Evolutionary conservation across 371 early-diverging fungal genomes (phyloP).

Genomic region (Mucor mucedo): DNA sequence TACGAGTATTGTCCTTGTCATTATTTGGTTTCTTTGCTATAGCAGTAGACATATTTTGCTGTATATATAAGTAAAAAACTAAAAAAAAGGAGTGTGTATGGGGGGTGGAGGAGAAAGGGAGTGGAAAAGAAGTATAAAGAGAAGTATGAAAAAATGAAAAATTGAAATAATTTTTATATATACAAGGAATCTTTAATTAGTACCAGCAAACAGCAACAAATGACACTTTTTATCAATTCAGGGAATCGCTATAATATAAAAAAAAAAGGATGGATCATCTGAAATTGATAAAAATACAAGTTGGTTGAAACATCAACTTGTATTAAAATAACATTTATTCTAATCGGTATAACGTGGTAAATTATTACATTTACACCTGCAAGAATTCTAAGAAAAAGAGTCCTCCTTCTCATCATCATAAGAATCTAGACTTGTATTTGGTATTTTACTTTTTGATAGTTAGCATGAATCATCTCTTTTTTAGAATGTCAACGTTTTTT

Average conservation of each 20-base stretch:
- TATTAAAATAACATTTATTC: slow-evolving; percentile 5
- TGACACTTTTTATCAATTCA: neutral
- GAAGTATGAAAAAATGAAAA: neutral
- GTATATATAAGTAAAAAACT: neutral
- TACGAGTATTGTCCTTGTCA: neutral
- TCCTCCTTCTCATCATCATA: neutral
- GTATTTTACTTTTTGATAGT: neutral
- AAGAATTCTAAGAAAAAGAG: neutral
- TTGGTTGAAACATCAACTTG: slow-evolving; percentile 4
- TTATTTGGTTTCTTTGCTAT: neutral
- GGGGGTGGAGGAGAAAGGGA: neutral
- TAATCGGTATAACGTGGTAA: slow-evolving; percentile 5
- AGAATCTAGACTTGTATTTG: neutral
- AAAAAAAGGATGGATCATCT: no score
- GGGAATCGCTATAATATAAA: neutral
- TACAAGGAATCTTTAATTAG: no score
- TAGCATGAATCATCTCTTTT: neutral
- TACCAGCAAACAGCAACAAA: no score
- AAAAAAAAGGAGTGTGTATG: neutral
- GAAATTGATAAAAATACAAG: neutral
- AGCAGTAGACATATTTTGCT: neutral
- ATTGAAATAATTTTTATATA: neutral
- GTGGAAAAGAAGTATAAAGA: neutral
- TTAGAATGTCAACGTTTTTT: slow-evolving; percentile 2
- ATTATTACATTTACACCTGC: slow-evolving; percentile 4